Base-by-base conservation (phyloP, 805 yeast species). In the Ogataea henricii region DNA sequence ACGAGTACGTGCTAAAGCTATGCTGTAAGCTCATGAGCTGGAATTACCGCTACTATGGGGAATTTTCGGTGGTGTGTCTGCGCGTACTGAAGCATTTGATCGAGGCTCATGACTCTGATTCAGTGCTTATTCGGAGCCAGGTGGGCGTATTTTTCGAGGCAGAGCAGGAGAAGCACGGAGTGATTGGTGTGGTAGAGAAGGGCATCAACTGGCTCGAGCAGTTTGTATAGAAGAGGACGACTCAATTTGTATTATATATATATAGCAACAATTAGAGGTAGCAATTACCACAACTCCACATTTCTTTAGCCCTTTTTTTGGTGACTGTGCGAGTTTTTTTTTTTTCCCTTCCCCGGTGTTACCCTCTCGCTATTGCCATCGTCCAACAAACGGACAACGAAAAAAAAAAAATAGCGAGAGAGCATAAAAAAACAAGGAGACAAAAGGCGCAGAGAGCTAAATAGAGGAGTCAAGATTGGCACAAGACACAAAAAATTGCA, bases 21-120 rank as follows among this genome's bases (percentile, higher is more conserved):
- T 57, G 82, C 29, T 68, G 79, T 49, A 76, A 77, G 52, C 65
- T 78, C 25, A 68, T 82, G 18, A 77, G 87, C 47, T 87, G 86
- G 77, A 77, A 82, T 49, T 65, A 77, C 30, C 70, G 91, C 38
- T 87, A 84, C 77, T 85, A 85, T 58, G 82, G 78, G 55, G 81
- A 74, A 50, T 77, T 69, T 43, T 74, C 74, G 47, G 62, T 70
- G 7, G 67, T 74, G 16, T 73, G 79, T 4, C 57, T 85, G 43
- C 63, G 67, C 45, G 61, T 60, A 1, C 49, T 67, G 25, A 73
- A 74, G 48, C 57, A 77, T 17, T 62, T 78, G 26, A 56, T 58
- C 5, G 64, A 65, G 5, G 62, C 67, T 42, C 73, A 74, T 43
- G 59, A 55, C 20, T 50, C 47, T 14, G 79, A 76, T 38, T 60